A percentile compares a stretch with the other conserved stretches of the same genome.
Evolutionary conservation across 345 rosid genomes (phyloP).

Genomic region (Adansonia digitata): DNA sequence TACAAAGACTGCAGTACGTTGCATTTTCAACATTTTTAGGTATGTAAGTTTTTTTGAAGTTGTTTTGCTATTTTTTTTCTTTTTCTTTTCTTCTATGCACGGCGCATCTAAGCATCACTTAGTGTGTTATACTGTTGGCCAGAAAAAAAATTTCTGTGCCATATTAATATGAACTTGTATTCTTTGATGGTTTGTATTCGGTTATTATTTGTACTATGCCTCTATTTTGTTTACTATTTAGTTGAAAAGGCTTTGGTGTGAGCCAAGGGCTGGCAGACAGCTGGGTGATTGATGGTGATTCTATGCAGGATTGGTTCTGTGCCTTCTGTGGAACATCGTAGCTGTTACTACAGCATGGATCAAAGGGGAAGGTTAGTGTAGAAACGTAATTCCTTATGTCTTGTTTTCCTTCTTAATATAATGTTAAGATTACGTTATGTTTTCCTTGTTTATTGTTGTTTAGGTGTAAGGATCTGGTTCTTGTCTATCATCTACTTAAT

Average conservation of each 20-base stretch:
- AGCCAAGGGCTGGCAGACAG: not conserved
- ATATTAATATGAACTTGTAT: not conserved
- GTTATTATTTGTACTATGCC: not conserved
- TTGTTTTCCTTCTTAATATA: not conserved
- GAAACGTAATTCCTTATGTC: not conserved
- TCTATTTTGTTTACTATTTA: not conserved
- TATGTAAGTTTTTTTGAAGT: conserved; percentile 19
- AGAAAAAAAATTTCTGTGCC: not conserved
- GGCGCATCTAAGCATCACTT: not conserved
- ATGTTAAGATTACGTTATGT: not conserved
- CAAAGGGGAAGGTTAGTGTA: conserved; percentile 66
- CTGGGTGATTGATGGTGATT: conserved; percentile 5
- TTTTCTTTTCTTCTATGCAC: not conserved
- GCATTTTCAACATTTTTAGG: conserved; percentile 72
- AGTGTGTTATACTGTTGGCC: not conserved
- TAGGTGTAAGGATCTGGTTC: conserved; percentile 91
- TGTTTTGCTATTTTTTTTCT: not conserved
- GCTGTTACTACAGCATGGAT: conserved; percentile 86
- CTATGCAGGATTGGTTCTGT: conserved; percentile 64
- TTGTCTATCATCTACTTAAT: conserved; percentile 89
- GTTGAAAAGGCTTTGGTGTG: not conserved
- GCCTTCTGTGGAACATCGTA: conserved; percentile 83
- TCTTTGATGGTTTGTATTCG: not conserved
- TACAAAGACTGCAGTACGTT: conserved; percentile 68
- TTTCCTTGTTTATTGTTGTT: conserved; percentile 6